phyloP scores from a whole-genome alignment of 2,329 filamentous ascomycete genomes.

The Aureobasidium sp. region DNA sequence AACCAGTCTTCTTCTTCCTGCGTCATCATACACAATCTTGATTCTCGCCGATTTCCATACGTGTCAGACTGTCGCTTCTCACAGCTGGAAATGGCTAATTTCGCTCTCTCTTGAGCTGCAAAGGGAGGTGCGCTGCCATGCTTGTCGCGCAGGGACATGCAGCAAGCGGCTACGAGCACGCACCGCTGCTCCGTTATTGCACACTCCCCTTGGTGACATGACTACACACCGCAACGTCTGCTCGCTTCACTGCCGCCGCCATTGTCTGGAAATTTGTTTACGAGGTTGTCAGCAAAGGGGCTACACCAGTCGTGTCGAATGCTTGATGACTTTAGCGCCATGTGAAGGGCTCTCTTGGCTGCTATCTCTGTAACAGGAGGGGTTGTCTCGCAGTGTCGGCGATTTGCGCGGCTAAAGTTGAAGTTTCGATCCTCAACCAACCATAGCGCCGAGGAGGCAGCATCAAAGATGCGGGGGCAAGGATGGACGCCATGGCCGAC shows the following conservation, averaged over 20 bases:
- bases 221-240: slow-evolving; percentile 10
- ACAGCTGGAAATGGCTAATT: neutral
- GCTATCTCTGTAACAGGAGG: neutral
- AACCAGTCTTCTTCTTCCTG: neutral
- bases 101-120: neutral
- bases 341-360: neutral
- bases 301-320: neutral
- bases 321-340: neutral
- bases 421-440: slow-evolving; percentile 4
- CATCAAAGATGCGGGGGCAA: slow-evolving; percentile 8
- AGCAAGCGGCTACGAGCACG: slow-evolving; percentile 9
- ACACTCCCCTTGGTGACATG: neutral
- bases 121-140: neutral
- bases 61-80: slow-evolving; percentile 4
- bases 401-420: slow-evolving; percentile 9
- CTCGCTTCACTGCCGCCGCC: slow-evolving; percentile 7
- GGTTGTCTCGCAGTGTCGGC: slow-evolving; percentile 1
- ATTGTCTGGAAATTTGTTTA: neutral
- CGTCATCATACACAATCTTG: neutral
- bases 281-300: neutral
- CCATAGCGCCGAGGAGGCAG: neutral
- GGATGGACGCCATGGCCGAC: neutral
- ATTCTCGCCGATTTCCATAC: neutral
- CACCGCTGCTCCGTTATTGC: slow-evolving; percentile 5
- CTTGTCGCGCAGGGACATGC: neutral